Percentiles rank a stretch among this genome's conserved stretches.
Evolutionary conservation across 1,284 basidiomycete genomes (phyloP).

Genomic region (Heterobasidion irregulare): DNA sequence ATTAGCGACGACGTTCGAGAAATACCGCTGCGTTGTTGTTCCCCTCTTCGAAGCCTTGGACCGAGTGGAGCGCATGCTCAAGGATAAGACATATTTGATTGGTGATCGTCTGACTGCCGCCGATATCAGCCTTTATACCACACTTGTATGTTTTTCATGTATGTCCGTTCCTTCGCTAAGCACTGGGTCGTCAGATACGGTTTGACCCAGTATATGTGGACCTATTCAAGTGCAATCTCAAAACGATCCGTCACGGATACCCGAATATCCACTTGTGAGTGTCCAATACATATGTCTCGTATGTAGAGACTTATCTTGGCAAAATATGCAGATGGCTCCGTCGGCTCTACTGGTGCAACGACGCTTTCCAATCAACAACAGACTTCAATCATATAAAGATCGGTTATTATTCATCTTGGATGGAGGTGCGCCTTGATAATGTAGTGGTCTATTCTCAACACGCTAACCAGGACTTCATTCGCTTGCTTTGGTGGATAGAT

Average conservation of each 20-base stretch:
- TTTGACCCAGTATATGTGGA: constrained; percentile 86
- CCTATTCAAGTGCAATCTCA: constrained; percentile 93
- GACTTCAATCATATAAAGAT: constrained; percentile 86
- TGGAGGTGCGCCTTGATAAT: constrained; percentile 27
- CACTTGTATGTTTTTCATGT: constrained; percentile 58
- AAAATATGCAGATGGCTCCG: constrained; percentile 62
- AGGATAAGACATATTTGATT: constrained; percentile 76
- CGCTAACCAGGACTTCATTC: constrained; percentile 8
- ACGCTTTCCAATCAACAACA: constrained; percentile 85
- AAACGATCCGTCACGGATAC: constrained; percentile 71
- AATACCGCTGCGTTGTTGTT: constrained; percentile 74
- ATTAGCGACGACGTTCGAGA: constrained; percentile 77
- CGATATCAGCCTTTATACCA: constrained; percentile 87
- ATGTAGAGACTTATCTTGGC: background rate
- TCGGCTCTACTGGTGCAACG: constrained; percentile 86
- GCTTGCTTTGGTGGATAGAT: constrained; percentile 23
- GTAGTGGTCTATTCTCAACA: constrained; percentile 20
- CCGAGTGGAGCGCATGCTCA: constrained; percentile 70
- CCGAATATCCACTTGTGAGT: constrained; percentile 68
- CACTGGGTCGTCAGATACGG: constrained; percentile 28
- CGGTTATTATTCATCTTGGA: constrained; percentile 77
- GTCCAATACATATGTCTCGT: background rate
- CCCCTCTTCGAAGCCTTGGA: constrained; percentile 76
- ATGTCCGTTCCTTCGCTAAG: background rate
- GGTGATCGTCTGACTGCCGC: constrained; percentile 85